These are phyloP conservation scores for Fusarium sp. DNA, from an alignment of 2,329 filamentous ascomycete genomes.

Conservation along the genomic window DNA sequence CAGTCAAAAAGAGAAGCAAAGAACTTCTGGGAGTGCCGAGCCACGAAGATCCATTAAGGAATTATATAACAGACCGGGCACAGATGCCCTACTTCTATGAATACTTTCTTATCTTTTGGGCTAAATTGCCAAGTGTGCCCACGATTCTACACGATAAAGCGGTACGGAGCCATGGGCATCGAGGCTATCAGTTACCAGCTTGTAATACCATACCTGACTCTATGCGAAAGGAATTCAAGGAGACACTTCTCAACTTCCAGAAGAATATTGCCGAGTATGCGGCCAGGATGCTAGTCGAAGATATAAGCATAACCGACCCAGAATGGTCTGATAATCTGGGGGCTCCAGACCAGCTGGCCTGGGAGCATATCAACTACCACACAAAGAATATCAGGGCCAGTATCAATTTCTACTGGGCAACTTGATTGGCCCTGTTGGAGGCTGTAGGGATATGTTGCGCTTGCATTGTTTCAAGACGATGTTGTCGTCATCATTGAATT, in stretches of 20 bases:
- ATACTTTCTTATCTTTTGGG: conserved; percentile 3
- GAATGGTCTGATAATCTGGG: not conserved
- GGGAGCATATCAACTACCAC: conserved; percentile 13
- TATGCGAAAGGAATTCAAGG: not conserved
- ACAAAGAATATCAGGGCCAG: not conserved
- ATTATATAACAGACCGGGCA: not conserved
- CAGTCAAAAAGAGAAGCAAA: conserved; percentile 14
- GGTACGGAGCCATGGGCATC: not conserved
- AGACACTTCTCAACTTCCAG: not conserved
- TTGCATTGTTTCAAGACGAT: conserved; percentile 24
- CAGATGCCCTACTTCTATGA: conserved; percentile 22
- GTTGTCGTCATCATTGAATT: not conserved
- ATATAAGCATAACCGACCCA: not conserved
- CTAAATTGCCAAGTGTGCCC: not conserved
- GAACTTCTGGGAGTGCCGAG: conserved; percentile 26
- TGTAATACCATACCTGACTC: too few relatives aligned
- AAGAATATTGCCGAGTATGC: not conserved
- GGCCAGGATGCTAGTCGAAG: not conserved
- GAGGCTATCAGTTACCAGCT: not conserved
- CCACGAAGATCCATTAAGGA: not conserved
- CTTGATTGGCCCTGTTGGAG: conserved; percentile 1
- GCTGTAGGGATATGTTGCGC: conserved; percentile 17
- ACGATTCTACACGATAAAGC: not conserved
- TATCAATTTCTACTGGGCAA: conserved; percentile 13
- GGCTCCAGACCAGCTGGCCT: not conserved